Evolutionary conservation across 1,139 yeast genomes (phyloP), one percentile per base, ranked within the genome.

Genomic region (Magnusiomyces ingens): DNA sequence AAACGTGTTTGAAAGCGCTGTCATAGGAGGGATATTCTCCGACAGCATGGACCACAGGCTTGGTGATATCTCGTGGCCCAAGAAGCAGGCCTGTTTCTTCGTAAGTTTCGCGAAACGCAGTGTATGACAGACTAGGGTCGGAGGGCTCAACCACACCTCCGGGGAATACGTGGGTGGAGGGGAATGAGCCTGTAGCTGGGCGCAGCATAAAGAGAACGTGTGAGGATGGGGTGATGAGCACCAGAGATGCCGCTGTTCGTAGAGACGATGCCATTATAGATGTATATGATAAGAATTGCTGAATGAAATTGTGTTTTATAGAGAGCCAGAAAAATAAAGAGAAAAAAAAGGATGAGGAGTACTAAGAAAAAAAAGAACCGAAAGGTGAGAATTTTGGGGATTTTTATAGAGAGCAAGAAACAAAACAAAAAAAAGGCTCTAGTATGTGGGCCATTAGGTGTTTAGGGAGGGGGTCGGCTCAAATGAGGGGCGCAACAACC

Each of bases 71-170:
- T 13, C 29, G 35, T 6, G 49, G 49, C n/a, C 49, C 53, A 22
- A 67, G 60, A 46, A 67, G 52, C 12, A 67, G 51, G 1, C 71
- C 71, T 0, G 71, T 67, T 51, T 67, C 71, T 53, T 67, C 71
- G 45, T 60, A 67, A 1, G 70, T 66, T 46, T 67, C 71, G 35
- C 71, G 59, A 8, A 67, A 55, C 2, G 71, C 71, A 36, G 69
- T 64, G 54, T 64, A 61, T 21, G 62, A 59, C 44, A 65, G 54
- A 21, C 58, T 55, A 5, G 63, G 60, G 46, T 67, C 71, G 2
- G 59, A 54, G 5, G 58, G 51, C 36, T 67, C 71, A 6, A 59
- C 50, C 2, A 61, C 65, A 2, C 71, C 71, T 2, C 71, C 71
- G 0, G 71, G 71, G 50, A 67, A 67, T 5, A 67, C 71, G 51